Evolutionary conservation across 441 rosid species (phyloP), one percentile per base, ranked within the genome.

Genomic region (Pelargonium cotyledonis): DNA sequence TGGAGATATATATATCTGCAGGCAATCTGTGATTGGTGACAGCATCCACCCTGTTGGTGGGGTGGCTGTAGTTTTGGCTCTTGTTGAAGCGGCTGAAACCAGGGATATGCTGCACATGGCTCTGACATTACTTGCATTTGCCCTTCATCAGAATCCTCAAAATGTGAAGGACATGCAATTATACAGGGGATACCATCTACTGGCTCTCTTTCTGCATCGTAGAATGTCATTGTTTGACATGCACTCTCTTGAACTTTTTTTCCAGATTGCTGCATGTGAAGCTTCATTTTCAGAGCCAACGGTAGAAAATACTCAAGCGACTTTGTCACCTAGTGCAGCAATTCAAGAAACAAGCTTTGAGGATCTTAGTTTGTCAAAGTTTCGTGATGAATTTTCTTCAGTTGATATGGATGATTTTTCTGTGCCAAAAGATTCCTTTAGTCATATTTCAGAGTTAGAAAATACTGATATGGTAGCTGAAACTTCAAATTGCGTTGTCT

Each of bases 61-160:
- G 73, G 84, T 91, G 80, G 74, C 93, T 72, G 94, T 94, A 79
- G 84, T 96, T 66, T 85, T 96, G 75, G 92, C 96, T 44, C 98
- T 96, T 77, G 85, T 91, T 81, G 99, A 96, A 84, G 95, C 98
- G 63, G 92, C 99, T 70, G 96, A 89, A 84, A 86, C 98, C 57
- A 89, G 88, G 82, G 92, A 90, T 77, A 91, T 94, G 98, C 95
- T 96, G 77, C 98, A 94, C 80, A 94, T 90, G 98, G 92, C 98
- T 76, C 85, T 96, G 80, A 81, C 91, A 26, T 82, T 96, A 67
- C 98, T 96, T 78, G 89, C 99, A 63, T 84, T 88, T 82, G 90
- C 95, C 19, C 96, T 96, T 80, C 98, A 87, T 83, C 99, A 94
- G 70, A 96, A 85, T 83, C 89, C 99, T 68, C 98, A 91, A 77